A percentile compares a stretch with the other conserved stretches of the same genome.
These are phyloP conservation scores for Boletus sp. DNA, from an alignment of 768 basidiomycete genomes.

Conservation along the genomic window DNA sequence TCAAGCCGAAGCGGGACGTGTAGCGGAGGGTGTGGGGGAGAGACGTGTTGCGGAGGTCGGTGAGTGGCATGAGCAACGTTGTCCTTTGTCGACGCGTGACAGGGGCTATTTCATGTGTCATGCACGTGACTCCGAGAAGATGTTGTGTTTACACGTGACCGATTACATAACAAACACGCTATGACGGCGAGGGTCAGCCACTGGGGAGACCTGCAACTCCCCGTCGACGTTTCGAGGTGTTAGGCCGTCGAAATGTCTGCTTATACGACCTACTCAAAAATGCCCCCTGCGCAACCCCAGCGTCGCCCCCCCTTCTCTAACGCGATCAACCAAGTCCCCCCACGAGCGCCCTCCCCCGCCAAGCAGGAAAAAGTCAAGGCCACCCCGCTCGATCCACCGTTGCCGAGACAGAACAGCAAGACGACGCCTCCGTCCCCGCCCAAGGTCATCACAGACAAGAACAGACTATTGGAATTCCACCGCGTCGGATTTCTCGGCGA, in stretches of 20 bases:
- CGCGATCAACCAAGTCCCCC: constrained; percentile 36
- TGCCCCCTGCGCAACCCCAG: constrained; percentile 15
- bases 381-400: constrained; percentile 53
- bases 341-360: constrained; percentile 32
- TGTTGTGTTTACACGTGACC: constrained; percentile 31
- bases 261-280: constrained; percentile 35
- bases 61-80: background rate
- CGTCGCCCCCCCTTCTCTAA: constrained; percentile 44
- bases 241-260: constrained; percentile 45
- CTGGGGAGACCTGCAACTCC: no score
- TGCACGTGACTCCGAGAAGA: constrained; percentile 20
- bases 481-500: constrained; percentile 87
- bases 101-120: constrained; percentile 19
- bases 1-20: background rate
- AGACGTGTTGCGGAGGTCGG: background rate
- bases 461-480: constrained; percentile 52
- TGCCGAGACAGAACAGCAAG: constrained; percentile 81
- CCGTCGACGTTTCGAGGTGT: constrained; percentile 38
- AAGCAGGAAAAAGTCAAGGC: constrained; percentile 39
- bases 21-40: background rate
- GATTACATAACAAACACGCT: constrained; percentile 32
- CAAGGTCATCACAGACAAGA: constrained; percentile 66
- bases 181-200: constrained; percentile 14
- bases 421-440: constrained; percentile 80
- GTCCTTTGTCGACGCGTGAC: background rate